Conservation (phyloP, 1,284 basidiomycete genomes). For the Irpex sp. region DNA sequence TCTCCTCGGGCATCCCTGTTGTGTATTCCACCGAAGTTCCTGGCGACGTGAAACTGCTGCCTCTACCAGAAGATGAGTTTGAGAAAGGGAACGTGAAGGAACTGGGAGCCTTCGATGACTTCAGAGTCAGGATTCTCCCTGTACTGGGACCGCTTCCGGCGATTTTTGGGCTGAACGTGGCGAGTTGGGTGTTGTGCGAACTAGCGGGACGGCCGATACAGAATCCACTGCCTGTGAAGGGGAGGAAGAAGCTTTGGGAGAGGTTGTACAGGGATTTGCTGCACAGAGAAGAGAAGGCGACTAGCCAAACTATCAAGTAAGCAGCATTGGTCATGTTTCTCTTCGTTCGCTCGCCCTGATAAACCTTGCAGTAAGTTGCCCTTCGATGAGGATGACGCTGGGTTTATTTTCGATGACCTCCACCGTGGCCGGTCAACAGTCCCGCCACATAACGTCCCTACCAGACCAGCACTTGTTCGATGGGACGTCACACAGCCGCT, state of each 20-base stretch:
- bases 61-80: slow-evolving; percentile 91
- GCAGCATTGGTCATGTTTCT: slow-evolving; percentile 2
- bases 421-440: slow-evolving; percentile 77
- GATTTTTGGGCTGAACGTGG: slow-evolving; percentile 86
- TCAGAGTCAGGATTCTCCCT: slow-evolving; percentile 87
- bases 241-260: slow-evolving; percentile 82
- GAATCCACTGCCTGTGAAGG: slow-evolving; percentile 82
- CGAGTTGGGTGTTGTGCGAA: slow-evolving; percentile 83
- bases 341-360: neutral
- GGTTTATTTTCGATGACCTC: slow-evolving; percentile 84
- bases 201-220: slow-evolving; percentile 79
- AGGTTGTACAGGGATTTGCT: slow-evolving; percentile 75
- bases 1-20: slow-evolving; percentile 81
- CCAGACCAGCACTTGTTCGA: slow-evolving; percentile 68
- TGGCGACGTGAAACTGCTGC: slow-evolving; percentile 83
- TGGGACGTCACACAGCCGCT: slow-evolving; percentile 74
- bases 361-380: slow-evolving; percentile 56
- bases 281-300: slow-evolving; percentile 65
- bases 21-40: slow-evolving; percentile 97
- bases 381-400: slow-evolving; percentile 79
- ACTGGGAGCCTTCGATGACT: slow-evolving; percentile 90
- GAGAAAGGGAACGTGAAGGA: slow-evolving; percentile 89
- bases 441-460: slow-evolving; percentile 72
- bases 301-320: slow-evolving; percentile 37
- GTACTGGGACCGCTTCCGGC: slow-evolving; percentile 85